Evolutionary conservation across 1,284 basidiomycete species (phyloP).

Genomic region (Moesziomyces aphidis): DNA sequence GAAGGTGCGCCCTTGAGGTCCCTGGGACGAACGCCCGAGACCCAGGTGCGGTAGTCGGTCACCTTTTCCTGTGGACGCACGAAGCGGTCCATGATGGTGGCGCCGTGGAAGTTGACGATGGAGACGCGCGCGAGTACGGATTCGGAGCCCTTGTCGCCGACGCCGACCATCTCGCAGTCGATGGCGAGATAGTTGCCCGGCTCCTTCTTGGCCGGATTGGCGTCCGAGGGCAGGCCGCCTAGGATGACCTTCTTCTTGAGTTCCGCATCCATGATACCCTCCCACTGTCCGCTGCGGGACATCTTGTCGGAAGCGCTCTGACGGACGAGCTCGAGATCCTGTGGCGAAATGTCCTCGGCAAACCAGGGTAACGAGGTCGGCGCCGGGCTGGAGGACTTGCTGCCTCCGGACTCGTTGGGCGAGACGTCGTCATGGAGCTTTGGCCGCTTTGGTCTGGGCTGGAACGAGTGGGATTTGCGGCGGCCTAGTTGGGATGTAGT

Average conservation of each 20-base stretch:
- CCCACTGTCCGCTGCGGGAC: constrained; percentile 46
- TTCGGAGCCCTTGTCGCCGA: constrained; percentile 82
- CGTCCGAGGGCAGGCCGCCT: constrained; percentile 38
- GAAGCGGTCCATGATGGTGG: constrained; percentile 83
- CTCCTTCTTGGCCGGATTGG: constrained; percentile 45
- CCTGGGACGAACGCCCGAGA: constrained; percentile 82
- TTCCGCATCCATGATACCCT: constrained; percentile 48
- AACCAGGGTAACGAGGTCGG: constrained; percentile 56
- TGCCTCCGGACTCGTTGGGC: constrained; percentile 6
- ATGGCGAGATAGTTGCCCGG: constrained; percentile 84
- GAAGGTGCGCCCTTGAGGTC: constrained; percentile 80
- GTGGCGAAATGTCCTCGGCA: constrained; percentile 61
- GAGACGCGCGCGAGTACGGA: constrained; percentile 90
- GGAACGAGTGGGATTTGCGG: constrained; percentile 8
- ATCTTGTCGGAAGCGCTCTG: constrained; percentile 34
- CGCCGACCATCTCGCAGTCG: constrained; percentile 98
- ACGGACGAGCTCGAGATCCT: constrained; percentile 57
- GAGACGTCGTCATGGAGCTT: not conserved
- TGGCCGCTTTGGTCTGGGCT: constrained; percentile 12
- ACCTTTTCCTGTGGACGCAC: constrained; percentile 89
- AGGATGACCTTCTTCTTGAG: constrained; percentile 56
- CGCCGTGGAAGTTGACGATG: constrained; percentile 90
- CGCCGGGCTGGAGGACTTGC: constrained; percentile 24
- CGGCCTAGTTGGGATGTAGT: not conserved
- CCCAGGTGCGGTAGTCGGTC: constrained; percentile 92